Conservation (phyloP, 2,329 filamentous ascomycete species). For the Trichoderma endophyticum region DNA sequence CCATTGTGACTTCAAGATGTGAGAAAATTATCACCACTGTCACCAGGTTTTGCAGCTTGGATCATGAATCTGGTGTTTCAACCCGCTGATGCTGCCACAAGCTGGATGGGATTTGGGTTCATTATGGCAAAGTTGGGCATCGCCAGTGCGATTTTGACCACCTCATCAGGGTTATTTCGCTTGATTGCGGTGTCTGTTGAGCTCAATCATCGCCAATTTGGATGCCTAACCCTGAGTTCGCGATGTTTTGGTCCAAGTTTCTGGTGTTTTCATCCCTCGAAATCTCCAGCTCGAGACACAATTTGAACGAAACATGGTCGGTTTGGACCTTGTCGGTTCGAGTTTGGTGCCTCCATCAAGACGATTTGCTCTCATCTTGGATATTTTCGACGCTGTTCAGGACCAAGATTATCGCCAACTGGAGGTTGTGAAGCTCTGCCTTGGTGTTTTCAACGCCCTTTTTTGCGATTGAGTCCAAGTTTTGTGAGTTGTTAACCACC, state of each 20-base stretch:
- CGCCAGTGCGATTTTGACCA: not conserved
- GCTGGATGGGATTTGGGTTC: not conserved
- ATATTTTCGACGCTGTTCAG: not conserved
- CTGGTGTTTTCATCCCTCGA: not conserved
- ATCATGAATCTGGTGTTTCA: not conserved
- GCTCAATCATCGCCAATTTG: not conserved
- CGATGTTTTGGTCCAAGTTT: not conserved
- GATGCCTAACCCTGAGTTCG: not conserved
- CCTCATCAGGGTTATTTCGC: not conserved
- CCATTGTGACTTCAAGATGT: not conserved
- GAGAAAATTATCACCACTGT: not conserved
- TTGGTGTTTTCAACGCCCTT: not conserved
- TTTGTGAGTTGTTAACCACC: not conserved
- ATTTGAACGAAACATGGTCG: not conserved
- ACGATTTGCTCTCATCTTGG: not conserved
- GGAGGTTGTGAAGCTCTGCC: not conserved
- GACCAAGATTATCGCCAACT: not conserved
- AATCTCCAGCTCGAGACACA: not conserved
- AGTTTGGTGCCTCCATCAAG: not conserved
- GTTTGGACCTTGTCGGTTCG: not conserved
- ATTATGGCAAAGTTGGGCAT: not conserved
- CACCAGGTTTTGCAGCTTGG: not conserved
- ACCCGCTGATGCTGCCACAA: not conserved
- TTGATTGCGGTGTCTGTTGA: not conserved
- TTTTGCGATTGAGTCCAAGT: not conserved